These are phyloP conservation scores for Brassica nigra DNA, from an alignment of 345 rosid species.

Conservation along the genomic window DNA sequence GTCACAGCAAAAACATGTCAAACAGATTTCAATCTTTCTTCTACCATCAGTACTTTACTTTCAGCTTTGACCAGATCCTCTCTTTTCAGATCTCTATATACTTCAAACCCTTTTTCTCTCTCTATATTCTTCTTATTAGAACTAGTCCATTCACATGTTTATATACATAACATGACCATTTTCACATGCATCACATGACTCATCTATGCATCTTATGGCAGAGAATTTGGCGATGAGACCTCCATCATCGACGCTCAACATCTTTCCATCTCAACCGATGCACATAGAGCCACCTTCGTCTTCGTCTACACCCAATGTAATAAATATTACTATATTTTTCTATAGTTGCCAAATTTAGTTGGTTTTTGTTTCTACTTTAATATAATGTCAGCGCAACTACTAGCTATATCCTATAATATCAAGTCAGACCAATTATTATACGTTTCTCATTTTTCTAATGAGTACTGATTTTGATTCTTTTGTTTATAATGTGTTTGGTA, in stretches of 20 bases:
- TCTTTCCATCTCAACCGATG: constrained; percentile 98
- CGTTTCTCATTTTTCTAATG: constrained; percentile 30
- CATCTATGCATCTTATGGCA: constrained; percentile 37
- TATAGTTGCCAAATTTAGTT: constrained; percentile 32
- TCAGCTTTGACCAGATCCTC: constrained; percentile 75
- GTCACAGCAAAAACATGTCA: constrained; percentile 69
- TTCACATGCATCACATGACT: constrained; percentile 30
- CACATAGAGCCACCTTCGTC: constrained; percentile 67
- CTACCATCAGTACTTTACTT: constrained; percentile 51
- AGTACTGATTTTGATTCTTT: constrained; percentile 23
- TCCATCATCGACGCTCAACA: constrained; percentile 92
- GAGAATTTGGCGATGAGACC: constrained; percentile 83
- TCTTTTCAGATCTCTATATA: constrained; percentile 35
- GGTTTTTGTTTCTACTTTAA: constrained; percentile 32
- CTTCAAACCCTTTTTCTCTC: constrained; percentile 39
- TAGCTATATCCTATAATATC: constrained; percentile 39
- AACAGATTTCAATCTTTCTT: constrained; percentile 48
- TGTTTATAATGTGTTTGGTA: constrained; percentile 37
- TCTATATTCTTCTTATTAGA: constrained; percentile 31
- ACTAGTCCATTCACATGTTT: constrained; percentile 28
- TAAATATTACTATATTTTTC: neutral
- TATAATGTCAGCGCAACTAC: constrained; percentile 44
- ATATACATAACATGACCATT: constrained; percentile 25
- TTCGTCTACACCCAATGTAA: constrained; percentile 38
- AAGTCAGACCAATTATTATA: constrained; percentile 34